A percentile compares a stretch with the other conserved stretches of the same genome.
phyloP scores from a whole-genome alignment of 164 flowering plant species.

The Warburgia ugandensis region DNA sequence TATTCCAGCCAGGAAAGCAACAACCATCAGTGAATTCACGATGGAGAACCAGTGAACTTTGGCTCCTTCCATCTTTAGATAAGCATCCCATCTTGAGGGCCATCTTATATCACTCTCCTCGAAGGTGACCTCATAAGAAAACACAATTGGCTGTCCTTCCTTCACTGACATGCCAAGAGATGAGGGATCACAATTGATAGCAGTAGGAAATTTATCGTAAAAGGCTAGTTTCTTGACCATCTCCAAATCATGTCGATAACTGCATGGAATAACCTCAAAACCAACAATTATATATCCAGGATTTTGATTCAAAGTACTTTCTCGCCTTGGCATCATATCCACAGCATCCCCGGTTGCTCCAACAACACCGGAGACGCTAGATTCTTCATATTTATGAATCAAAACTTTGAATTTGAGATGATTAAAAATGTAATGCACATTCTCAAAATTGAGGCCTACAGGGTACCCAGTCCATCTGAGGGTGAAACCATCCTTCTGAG shows the following conservation, averaged over 20 bases:
- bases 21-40: conserved; percentile 12
- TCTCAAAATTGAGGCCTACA: neutral
- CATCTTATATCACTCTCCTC: conserved; percentile 6
- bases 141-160: conserved; percentile 1
- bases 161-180: neutral
- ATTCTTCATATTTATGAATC: conserved; percentile 4
- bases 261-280: conserved; percentile 8
- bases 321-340: neutral
- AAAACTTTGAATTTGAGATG: conserved; percentile 11
- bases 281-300: conserved; percentile 10
- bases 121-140: conserved; percentile 5
- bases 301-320: neutral
- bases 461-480: conserved; percentile 9
- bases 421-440: conserved; percentile 7
- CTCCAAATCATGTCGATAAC: neutral
- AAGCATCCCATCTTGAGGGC: too few species aligned
- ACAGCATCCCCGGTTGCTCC: conserved; percentile 1
- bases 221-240: neutral
- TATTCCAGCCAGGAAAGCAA: too few species aligned
- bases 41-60: conserved; percentile 13
- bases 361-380: neutral
- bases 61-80: conserved; percentile 12
- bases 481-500: conserved; percentile 3
- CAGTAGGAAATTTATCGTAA: neutral
- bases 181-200: conserved; percentile 3